Percentiles rank a stretch among this genome's conserved stretches.
Evolutionary conservation across 306 rosid species (phyloP).

Genomic region (Dicorynia guianensis): DNA sequence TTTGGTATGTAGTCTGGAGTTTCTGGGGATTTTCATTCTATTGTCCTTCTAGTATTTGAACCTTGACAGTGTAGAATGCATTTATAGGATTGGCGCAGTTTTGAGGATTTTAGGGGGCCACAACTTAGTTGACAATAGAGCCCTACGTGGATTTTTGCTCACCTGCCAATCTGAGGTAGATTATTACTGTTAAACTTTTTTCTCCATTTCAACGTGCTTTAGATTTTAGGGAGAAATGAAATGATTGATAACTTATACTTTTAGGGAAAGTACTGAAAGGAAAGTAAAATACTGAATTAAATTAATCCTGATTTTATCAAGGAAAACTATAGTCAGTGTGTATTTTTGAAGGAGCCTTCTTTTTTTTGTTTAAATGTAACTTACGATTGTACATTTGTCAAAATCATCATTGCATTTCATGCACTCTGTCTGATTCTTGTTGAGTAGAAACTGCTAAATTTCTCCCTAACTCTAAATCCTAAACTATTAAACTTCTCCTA

Average conservation of each 20-base stretch:
- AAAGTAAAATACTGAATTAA: background rate
- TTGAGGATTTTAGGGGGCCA: slow-evolving; percentile 76
- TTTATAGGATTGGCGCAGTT: slow-evolving; percentile 81
- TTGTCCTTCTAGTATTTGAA: slow-evolving; percentile 24
- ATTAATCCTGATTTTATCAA: slow-evolving; percentile 7
- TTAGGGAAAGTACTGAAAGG: background rate
- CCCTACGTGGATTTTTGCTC: slow-evolving; percentile 68
- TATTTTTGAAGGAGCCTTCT: background rate
- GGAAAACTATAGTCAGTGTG: background rate
- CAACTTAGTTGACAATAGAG: slow-evolving; percentile 64
- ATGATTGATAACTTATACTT: background rate
- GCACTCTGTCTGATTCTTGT: background rate
- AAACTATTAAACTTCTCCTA: background rate
- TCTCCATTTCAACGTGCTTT: background rate
- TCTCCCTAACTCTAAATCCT: no score
- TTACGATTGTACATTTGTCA: background rate
- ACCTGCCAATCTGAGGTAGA: slow-evolving; percentile 83
- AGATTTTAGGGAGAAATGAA: slow-evolving; percentile 18
- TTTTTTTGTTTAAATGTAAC: background rate
- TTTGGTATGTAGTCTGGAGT: slow-evolving; percentile 66
- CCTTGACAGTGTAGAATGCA: slow-evolving; percentile 42
- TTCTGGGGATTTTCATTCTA: slow-evolving; percentile 24
- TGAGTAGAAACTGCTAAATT: background rate
- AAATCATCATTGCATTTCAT: background rate
- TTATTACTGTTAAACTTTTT: slow-evolving; percentile 19